Evolutionary conservation across 2,329 filamentous ascomycete genomes (phyloP), one percentile per base, ranked within the genome.

Genomic region (Sclerotinia trifoliorum): DNA sequence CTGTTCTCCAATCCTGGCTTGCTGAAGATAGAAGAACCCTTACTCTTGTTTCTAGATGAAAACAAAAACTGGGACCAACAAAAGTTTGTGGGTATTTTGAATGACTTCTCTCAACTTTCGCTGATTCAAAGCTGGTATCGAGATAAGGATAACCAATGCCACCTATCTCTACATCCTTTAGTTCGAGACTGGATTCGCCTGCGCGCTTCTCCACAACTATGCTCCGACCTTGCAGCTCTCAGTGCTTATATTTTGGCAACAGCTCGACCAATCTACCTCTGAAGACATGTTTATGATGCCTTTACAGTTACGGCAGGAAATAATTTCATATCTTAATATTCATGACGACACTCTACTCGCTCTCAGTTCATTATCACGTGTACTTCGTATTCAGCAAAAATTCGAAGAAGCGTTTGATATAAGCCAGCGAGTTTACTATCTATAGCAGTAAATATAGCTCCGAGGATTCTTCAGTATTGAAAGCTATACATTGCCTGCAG

Each of bases 121-220:
- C 55, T 75, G 6, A 61, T 75, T n/a, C 70, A 74, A 52, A 63
- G 57, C 3, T 71, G 71, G 70, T 70, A 69, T 2, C 46, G 48
- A 29, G 68, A 65, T 13, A 64, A 71, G 8, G 66, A 68, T 17
- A 56, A 65, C 6, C 51, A 52, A 42, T 69, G 69, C 11, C 70
- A 72, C 26, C 65, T 74, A 29, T 68, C 70, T 17, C 48, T 75
- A 7, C 73, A 75, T 46, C 72, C 74, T 13, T 64, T 75, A 8
- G 68, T 74, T 32, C 61, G 56, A 61, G 73, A 74, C 29, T 75
- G 74, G 73, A 71, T 75, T 26, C 69, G 70, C 5, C 46, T 75
- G 15, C 63, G 74, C 13, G 65, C 63, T 21, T 52, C 49, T 15
- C 13, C 35, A 3, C 52, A 70, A 51, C 35, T 64, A 19, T 68